Conservation (phyloP, 2,329 filamentous ascomycete genomes). For the Aciculosporium take region DNA sequence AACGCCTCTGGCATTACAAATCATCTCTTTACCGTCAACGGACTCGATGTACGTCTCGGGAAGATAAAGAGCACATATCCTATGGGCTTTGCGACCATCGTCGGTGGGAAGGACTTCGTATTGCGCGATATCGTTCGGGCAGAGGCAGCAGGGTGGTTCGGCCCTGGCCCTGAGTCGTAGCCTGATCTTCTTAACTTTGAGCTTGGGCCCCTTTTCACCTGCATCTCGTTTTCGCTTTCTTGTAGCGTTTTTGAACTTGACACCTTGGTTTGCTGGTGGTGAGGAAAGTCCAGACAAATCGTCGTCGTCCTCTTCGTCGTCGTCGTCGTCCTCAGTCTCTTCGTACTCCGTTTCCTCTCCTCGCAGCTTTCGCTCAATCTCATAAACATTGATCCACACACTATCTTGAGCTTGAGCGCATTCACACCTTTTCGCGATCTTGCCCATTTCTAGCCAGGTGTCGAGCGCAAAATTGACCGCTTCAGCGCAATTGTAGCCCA, state of each 20-base stretch:
- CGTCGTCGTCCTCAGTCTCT: slow-evolving; percentile 53
- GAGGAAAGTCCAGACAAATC: slow-evolving; percentile 58
- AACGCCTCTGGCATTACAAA: slow-evolving; percentile 69
- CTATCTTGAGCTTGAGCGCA: slow-evolving; percentile 92
- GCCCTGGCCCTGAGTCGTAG: slow-evolving; percentile 56
- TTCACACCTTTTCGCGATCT: slow-evolving; percentile 91
- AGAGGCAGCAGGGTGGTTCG: slow-evolving; percentile 76
- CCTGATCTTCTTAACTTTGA: slow-evolving; percentile 66
- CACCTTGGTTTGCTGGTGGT: slow-evolving; percentile 59
- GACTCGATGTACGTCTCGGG: slow-evolving; percentile 79
- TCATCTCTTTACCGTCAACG: slow-evolving; percentile 54
- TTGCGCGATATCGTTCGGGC: slow-evolving; percentile 75
- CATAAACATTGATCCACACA: slow-evolving; percentile 93
- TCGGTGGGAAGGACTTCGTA: slow-evolving; percentile 78
- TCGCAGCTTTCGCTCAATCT: slow-evolving; percentile 85
- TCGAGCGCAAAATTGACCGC: slow-evolving; percentile 97
- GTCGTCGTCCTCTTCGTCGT: slow-evolving; percentile 47
- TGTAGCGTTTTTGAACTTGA: slow-evolving; percentile 44
- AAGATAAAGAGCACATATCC: slow-evolving; percentile 78
- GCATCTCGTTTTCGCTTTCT: slow-evolving; percentile 45
- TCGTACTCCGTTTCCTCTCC: slow-evolving; percentile 81
- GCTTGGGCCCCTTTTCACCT: slow-evolving; percentile 25
- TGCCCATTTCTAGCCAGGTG: slow-evolving; percentile 87
- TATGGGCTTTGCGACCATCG: slow-evolving; percentile 74
- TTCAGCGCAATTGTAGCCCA: slow-evolving; percentile 97